Conservation (phyloP, 768 basidiomycete species). For the Psilocybe tampanensis region DNA sequence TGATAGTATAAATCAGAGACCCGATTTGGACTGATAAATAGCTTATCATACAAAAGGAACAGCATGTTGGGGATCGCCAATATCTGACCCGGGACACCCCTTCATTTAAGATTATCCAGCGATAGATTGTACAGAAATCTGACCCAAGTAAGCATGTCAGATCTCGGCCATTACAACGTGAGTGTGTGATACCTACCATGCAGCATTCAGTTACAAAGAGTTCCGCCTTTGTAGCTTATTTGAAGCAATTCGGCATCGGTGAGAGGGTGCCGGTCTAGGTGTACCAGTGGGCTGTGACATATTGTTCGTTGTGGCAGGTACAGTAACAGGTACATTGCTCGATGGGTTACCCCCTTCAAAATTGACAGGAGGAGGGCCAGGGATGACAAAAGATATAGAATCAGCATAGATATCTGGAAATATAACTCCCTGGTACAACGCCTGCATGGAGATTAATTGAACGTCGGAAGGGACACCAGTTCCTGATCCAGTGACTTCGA, state of each 20-base stretch:
- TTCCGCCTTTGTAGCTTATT: slow-evolving; percentile 18
- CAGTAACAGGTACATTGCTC: slow-evolving; percentile 8
- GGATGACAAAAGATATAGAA: slow-evolving; percentile 36
- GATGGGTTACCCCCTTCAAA: slow-evolving; percentile 24
- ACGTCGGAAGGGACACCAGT: slow-evolving; percentile 33
- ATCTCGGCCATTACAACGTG: slow-evolving; percentile 11
- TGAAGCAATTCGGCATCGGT: slow-evolving; percentile 27
- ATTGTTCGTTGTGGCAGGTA: not conserved
- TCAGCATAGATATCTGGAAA: slow-evolving; percentile 39
- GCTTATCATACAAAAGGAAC: slow-evolving; percentile 6
- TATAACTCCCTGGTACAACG: slow-evolving; percentile 31
- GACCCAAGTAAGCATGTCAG: not conserved
- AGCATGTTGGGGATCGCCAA: slow-evolving; percentile 22
- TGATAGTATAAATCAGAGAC: not conserved
- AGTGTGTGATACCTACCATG: slow-evolving; percentile 14
- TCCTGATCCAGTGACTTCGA: slow-evolving; percentile 39
- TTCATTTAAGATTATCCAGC: slow-evolving; percentile 16
- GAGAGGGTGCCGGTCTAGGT: slow-evolving; percentile 17
- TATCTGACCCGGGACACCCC: slow-evolving; percentile 25
- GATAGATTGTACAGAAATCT: slow-evolving; percentile 2
- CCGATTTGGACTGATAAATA: slow-evolving; percentile 13
- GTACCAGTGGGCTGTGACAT: not conserved
- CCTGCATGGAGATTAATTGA: slow-evolving; percentile 38
- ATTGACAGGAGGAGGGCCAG: slow-evolving; percentile 36
- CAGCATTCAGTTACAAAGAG: slow-evolving; percentile 5